A percentile compares a stretch with the other conserved stretches of the same genome.
phyloP scores from a whole-genome alignment of 2,329 filamentous ascomycete species.

The Alternaria ventricosa region DNA sequence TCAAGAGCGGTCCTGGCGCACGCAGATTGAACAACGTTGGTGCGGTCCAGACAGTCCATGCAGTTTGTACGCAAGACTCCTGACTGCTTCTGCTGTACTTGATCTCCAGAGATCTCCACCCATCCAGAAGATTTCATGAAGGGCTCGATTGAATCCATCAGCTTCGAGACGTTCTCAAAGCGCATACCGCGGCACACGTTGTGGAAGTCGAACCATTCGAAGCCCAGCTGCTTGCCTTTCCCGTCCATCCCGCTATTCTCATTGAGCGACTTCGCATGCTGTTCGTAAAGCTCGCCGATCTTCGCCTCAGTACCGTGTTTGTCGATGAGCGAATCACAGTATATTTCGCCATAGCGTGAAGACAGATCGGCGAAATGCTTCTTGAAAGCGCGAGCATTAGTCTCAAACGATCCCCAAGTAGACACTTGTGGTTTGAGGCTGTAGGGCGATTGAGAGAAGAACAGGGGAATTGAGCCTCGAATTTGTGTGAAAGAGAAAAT shows the following conservation, averaged over 20 bases:
- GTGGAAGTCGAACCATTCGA: conserved; percentile 99
- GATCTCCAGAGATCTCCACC: conserved; percentile 63
- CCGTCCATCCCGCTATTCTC: conserved; percentile 60
- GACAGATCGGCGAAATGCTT: conserved; percentile 77
- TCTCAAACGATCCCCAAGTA: conserved; percentile 78
- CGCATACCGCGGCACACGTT: conserved; percentile 93
- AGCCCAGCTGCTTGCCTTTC: conserved; percentile 61
- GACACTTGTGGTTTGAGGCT: conserved; percentile 87
- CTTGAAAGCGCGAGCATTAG: conserved; percentile 79
- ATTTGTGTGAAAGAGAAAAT: conserved; percentile 86
- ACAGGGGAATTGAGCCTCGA: conserved; percentile 89
- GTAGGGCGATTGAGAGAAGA: conserved; percentile 94
- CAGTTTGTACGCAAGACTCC: conserved; percentile 94
- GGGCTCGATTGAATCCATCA: conserved; percentile 73
- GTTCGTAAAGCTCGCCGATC: conserved; percentile 79
- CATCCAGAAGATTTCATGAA: conserved; percentile 76
- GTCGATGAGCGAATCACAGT: conserved; percentile 85
- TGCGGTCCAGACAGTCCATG: conserved; percentile 97
- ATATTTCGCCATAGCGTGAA: conserved; percentile 75
- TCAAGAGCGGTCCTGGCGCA: conserved; percentile 85
- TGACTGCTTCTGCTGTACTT: conserved; percentile 61
- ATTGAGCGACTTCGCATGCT: conserved; percentile 71
- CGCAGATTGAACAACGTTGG: conserved; percentile 93
- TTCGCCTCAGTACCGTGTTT: conserved; percentile 82
- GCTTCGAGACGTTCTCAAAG: conserved; percentile 88